Conservation (phyloP, 768 basidiomycete species). For the Hypsizygus marmoreus region DNA sequence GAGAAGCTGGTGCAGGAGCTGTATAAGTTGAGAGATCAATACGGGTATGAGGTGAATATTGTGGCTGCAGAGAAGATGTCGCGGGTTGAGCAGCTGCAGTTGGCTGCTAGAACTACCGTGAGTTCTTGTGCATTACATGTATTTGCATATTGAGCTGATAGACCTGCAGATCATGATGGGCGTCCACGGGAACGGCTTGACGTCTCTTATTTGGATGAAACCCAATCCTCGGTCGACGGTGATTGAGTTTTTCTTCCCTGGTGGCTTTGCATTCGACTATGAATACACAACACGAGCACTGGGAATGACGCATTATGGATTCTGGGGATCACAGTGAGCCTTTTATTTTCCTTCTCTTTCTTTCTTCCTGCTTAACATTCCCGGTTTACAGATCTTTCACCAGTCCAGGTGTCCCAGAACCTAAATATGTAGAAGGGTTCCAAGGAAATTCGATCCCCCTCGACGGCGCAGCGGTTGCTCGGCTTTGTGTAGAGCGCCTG, state of each 20-base stretch:
- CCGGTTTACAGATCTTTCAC: slow-evolving; percentile 77
- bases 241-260: slow-evolving; percentile 88
- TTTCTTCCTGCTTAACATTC: slow-evolving; percentile 3
- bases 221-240: slow-evolving; percentile 81
- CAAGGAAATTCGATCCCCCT: slow-evolving; percentile 85
- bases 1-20: slow-evolving; percentile 77
- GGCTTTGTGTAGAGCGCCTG: slow-evolving; percentile 58
- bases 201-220: slow-evolving; percentile 91
- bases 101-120: slow-evolving; percentile 87
- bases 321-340: slow-evolving; percentile 74
- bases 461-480: slow-evolving; percentile 68
- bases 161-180: slow-evolving; percentile 83
- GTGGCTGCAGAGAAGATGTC: slow-evolving; percentile 84
- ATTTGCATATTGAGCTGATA: neutral
- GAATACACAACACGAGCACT: slow-evolving; percentile 79
- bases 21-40: slow-evolving; percentile 61
- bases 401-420: slow-evolving; percentile 65
- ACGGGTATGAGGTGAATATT: slow-evolving; percentile 88
- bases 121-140: slow-evolving; percentile 3
- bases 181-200: slow-evolving; percentile 91
- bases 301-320: slow-evolving; percentile 82
- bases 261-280: slow-evolving; percentile 86
- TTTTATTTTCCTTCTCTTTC: neutral
- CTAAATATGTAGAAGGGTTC: slow-evolving; percentile 85
- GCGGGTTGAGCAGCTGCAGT: slow-evolving; percentile 73